A percentile compares a stretch with the other conserved stretches of the same genome.
These are phyloP conservation scores for Niveomyces coronatus DNA, from an alignment of 2,329 filamentous ascomycete species.

Conservation along the genomic window DNA sequence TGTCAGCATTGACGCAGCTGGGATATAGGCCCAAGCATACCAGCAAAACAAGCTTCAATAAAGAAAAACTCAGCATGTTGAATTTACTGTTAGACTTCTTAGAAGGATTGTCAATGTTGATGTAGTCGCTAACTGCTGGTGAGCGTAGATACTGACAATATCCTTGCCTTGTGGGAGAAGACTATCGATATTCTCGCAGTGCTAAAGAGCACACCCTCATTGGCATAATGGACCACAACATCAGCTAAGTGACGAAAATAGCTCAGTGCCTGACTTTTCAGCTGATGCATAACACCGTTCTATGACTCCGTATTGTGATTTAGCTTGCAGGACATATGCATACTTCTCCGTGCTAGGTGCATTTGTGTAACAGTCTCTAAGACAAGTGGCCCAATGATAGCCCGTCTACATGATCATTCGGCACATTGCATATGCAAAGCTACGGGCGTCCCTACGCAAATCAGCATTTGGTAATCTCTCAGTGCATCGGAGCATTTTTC, in stretches of 20 bases:
- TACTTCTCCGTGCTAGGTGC: background rate
- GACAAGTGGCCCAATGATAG: no score
- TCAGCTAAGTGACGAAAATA: background rate
- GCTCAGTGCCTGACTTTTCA: background rate
- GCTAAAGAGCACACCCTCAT: background rate
- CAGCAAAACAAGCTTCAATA: background rate
- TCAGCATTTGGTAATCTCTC: no score
- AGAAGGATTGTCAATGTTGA: background rate
- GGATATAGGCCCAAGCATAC: background rate
- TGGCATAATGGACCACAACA: background rate
- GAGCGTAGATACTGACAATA: background rate
- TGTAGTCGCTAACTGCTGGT: background rate
- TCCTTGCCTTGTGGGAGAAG: background rate
- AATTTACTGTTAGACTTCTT: background rate
- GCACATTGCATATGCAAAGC: no score
- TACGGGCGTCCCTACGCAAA: no score
- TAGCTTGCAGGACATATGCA: background rate
- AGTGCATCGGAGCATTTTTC: no score
- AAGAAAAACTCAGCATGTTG: background rate
- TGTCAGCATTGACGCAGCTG: background rate
- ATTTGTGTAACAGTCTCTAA: constrained; percentile 1
- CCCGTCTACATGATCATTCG: no score
- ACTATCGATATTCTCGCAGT: background rate
- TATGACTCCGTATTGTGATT: background rate
- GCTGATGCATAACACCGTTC: background rate